Conservation (phyloP, 192 early-diverging fungal species). For the Gigaspora rosea region DNA sequence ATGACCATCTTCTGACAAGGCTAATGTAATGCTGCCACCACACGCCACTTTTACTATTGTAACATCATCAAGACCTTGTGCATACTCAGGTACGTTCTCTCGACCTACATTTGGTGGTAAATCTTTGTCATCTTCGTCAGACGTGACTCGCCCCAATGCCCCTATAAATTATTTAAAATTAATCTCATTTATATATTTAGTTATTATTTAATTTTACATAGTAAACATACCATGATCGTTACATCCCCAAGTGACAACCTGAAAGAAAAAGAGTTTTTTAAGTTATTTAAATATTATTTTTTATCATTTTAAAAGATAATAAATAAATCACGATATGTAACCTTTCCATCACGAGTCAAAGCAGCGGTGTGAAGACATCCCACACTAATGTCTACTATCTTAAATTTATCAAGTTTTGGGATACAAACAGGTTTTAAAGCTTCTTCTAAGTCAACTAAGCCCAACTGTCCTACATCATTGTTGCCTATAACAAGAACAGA, state of each 20-base stretch:
- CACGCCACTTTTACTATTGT: constrained; percentile 76
- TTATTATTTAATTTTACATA: neutral
- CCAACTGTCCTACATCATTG: neutral
- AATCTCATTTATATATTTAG: neutral
- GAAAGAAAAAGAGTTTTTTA: too few species aligned
- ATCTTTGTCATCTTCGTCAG: constrained; percentile 36
- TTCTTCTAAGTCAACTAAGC: neutral
- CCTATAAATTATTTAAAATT: neutral
- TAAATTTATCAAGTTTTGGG: neutral
- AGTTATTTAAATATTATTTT: too few species aligned
- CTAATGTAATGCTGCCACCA: constrained; percentile 84
- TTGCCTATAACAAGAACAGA: neutral
- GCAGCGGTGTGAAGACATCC: constrained; percentile 20
- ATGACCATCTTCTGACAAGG: constrained; percentile 71
- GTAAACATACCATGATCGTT: neutral
- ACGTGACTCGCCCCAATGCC: constrained; percentile 59
- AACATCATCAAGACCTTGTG: constrained; percentile 73
- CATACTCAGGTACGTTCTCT: constrained; percentile 67
- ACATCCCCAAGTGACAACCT: neutral
- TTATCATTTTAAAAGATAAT: too few species aligned
- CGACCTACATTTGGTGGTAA: too few species aligned
- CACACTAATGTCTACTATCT: neutral
- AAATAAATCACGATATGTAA: neutral
- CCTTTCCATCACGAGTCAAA: constrained; percentile 13
- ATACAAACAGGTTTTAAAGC: neutral